Evolutionary conservation across 192 early-diverging fungal genomes (phyloP).

Genomic region (Coemansia sp.): DNA sequence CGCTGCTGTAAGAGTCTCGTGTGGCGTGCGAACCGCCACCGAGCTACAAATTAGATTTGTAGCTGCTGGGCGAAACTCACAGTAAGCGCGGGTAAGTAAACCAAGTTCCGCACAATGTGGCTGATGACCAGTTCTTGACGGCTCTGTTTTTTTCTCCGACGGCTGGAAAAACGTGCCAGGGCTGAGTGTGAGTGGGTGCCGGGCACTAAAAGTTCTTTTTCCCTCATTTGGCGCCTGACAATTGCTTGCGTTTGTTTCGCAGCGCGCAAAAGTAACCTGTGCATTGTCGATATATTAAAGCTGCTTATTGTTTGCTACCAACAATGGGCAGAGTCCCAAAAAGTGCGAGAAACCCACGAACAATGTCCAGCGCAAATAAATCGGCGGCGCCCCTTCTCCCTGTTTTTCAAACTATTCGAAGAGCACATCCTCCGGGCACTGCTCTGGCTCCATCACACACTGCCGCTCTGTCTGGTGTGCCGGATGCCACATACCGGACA

Average conservation of each 20-base stretch:
- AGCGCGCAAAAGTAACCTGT: neutral
- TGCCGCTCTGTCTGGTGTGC: no score
- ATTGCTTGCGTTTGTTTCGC: neutral
- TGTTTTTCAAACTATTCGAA: neutral
- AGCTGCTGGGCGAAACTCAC: neutral
- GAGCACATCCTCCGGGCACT: no score
- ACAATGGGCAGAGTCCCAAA: neutral
- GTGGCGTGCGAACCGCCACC: no score
- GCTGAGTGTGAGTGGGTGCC: neutral
- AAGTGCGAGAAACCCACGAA: neutral
- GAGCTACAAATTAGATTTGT: no score
- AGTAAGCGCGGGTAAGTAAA: neutral
- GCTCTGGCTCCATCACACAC: no score
- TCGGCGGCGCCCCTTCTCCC: constrained; percentile 5
- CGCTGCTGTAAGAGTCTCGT: no score
- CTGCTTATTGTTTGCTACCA: neutral
- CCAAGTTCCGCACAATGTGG: neutral
- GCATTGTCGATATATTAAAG: constrained; percentile 4
- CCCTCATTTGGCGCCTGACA: neutral
- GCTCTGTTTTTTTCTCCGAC: no score
- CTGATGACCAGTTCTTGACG: no score
- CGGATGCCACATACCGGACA: constrained; percentile 2
- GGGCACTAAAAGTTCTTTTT: neutral
- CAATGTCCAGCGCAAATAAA: constrained; percentile 11
- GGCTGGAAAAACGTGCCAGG: no score